These are phyloP conservation scores for Coprinopsis strossmayeri DNA, from an alignment of 768 basidiomycete species.

Conservation along the genomic window DNA sequence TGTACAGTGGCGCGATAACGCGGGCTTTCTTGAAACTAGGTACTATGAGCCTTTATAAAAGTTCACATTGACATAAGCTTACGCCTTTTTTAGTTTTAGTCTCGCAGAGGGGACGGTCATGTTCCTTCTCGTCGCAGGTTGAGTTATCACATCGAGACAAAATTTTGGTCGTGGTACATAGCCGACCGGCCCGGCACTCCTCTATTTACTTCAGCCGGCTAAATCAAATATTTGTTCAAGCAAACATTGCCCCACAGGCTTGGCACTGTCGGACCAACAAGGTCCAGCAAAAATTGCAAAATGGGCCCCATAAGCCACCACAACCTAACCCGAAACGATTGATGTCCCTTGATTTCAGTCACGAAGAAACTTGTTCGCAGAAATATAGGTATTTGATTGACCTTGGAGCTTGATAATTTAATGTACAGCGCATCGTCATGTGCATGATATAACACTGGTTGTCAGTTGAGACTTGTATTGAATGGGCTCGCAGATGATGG, in stretches of 20 bases:
- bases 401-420: no score
- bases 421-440: no score
- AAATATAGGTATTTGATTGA: no score
- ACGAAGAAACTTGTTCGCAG: no score
- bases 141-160: no score
- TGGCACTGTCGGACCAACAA: no score
- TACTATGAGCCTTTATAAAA: no score
- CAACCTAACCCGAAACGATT: conserved; percentile 1
- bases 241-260: not conserved
- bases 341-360: no score
- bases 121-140: not conserved
- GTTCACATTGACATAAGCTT: no score
- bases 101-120: conserved; percentile 31
- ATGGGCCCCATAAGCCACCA: conserved; percentile 2
- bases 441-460: no score
- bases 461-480: no score
- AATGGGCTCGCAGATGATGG: no score
- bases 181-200: not conserved
- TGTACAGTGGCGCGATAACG: conserved; percentile 76
- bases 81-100: conserved; percentile 60
- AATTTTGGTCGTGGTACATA: conserved; percentile 2
- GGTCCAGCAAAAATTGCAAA: conserved; percentile 1
- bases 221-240: not conserved
- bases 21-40: conserved; percentile 70
- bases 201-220: not conserved